Conservation (phyloP, 768 basidiomycete species). For the Lentinula sp. region DNA sequence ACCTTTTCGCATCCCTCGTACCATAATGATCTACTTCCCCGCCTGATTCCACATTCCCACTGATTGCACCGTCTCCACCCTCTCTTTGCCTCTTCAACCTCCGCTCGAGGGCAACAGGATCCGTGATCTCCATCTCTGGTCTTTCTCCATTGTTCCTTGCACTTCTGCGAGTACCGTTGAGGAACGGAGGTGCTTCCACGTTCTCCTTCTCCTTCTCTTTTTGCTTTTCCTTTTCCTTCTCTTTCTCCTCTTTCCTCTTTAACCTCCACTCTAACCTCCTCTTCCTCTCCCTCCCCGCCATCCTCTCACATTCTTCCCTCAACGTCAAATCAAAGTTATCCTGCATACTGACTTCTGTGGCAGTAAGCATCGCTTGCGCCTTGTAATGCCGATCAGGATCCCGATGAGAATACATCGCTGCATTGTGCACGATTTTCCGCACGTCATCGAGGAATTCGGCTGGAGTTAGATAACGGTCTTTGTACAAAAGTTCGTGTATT, state of each 20-base stretch:
- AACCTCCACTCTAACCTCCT: conserved; percentile 77
- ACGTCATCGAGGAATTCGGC: conserved; percentile 84
- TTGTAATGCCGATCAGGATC: conserved; percentile 70
- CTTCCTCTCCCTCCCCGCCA: conserved; percentile 72
- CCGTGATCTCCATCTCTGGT: conserved; percentile 68
- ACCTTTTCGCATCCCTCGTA: conserved; percentile 52
- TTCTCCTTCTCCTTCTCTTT: conserved; percentile 46
- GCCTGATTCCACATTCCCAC: conserved; percentile 44
- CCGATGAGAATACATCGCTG: conserved; percentile 44
- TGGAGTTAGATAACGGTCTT: conserved; percentile 80
- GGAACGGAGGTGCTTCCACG: conserved; percentile 19
- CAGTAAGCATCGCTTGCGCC: conserved; percentile 62
- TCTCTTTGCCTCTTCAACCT: conserved; percentile 67
- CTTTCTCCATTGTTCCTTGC: conserved; percentile 67
- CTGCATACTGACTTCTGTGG: conserved; percentile 29
- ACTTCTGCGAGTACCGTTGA: conserved; percentile 57
- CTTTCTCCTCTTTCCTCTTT: conserved; percentile 50
- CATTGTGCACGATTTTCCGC: conserved; percentile 75
- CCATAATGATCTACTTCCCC: conserved; percentile 36
- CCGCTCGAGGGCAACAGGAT: conserved; percentile 70
- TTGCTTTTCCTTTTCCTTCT: conserved; percentile 51
- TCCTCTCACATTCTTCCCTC: conserved; percentile 77
- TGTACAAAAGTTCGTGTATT: conserved; percentile 83
- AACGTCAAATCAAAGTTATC: conserved; percentile 74
- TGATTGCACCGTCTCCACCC: conserved; percentile 41